Percentiles rank a stretch among this genome's conserved stretches.
Conservation (phyloP, 1,139 yeast genomes). For the Blastobotrys proliferans region DNA sequence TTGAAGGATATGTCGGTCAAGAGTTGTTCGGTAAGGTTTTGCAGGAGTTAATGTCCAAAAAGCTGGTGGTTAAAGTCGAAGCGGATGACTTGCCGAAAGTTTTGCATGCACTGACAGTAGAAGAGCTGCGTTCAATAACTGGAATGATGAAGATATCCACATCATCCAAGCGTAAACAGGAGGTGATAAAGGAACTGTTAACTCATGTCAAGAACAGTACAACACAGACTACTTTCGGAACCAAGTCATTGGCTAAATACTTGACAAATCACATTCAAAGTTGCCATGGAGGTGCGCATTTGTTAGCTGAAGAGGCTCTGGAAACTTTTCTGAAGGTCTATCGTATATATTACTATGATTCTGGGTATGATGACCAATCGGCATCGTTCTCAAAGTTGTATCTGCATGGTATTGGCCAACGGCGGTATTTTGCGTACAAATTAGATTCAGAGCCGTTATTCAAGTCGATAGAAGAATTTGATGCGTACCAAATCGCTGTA, state of each 20-base stretch:
- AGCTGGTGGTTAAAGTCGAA: slow-evolving; percentile 7
- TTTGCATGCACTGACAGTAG: slow-evolving; percentile 8
- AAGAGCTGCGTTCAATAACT: slow-evolving; percentile 3
- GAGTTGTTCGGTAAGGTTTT: slow-evolving; percentile 8
- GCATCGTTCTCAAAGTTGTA: slow-evolving; percentile 6
- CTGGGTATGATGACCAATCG: slow-evolving; percentile 7
- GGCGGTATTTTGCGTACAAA: slow-evolving; percentile 16
- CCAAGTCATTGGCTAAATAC: neutral
- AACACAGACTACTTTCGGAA: slow-evolving; percentile 7
- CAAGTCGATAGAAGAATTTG: slow-evolving; percentile 15
- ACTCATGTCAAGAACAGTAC: slow-evolving; percentile 1
- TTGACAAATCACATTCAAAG: slow-evolving; percentile 5
- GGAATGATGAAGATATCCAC: neutral
- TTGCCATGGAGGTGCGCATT: slow-evolving; percentile 14
- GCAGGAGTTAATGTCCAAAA: slow-evolving; percentile 4
- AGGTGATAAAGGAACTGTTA: slow-evolving; percentile 4
- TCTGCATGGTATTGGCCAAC: slow-evolving; percentile 10
- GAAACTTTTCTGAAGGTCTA: slow-evolving; percentile 10
- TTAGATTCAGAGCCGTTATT: slow-evolving; percentile 15
- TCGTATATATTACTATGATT: slow-evolving; percentile 12
- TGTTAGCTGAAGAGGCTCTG: slow-evolving; percentile 1
- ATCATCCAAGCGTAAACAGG: neutral
- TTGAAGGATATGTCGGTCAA: slow-evolving; percentile 10
- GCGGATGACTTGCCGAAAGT: slow-evolving; percentile 9
- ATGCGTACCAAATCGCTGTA: slow-evolving; percentile 16